phyloP scores from a whole-genome alignment of 352 stramenopile genomes.

The Phytophthora meadii region DNA sequence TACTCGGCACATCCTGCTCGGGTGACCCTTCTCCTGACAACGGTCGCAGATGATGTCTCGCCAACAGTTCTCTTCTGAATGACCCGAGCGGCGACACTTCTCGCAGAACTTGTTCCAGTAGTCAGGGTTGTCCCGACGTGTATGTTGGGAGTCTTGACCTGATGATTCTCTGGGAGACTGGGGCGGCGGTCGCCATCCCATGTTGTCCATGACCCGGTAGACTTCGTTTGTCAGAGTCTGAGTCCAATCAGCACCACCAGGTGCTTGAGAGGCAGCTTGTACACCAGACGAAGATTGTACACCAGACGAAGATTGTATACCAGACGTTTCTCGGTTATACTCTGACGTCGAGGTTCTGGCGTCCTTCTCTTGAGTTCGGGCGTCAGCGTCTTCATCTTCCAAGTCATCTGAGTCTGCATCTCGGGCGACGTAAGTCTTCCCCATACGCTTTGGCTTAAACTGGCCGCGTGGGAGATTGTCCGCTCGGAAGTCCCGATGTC shows the following conservation, averaged over 20 bases:
- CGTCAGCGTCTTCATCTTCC: too few relatives aligned
- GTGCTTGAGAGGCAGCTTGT: too few relatives aligned
- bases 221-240: neutral
- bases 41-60: neutral
- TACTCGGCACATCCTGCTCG: neutral
- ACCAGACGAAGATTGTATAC: too few relatives aligned
- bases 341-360: too few relatives aligned
- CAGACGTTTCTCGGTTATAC: too few relatives aligned
- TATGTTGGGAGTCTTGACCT: neutral
- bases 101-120: neutral
- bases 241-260: neutral
- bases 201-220: neutral
- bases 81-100: neutral
- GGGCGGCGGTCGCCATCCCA: neutral
- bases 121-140: too few relatives aligned
- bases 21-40: neutral
- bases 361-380: neutral
- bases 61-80: conserved; percentile 4
- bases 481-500: too few relatives aligned
- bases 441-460: neutral
- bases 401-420: neutral
- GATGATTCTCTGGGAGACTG: neutral
- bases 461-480: neutral
- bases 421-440: neutral
- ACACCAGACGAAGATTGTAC: too few relatives aligned